A percentile compares a stretch with the other conserved stretches of the same genome.
These are phyloP conservation scores for Apiotrichum akiyoshidainum DNA, from an alignment of 1,284 basidiomycete genomes.

Conservation along the genomic window DNA sequence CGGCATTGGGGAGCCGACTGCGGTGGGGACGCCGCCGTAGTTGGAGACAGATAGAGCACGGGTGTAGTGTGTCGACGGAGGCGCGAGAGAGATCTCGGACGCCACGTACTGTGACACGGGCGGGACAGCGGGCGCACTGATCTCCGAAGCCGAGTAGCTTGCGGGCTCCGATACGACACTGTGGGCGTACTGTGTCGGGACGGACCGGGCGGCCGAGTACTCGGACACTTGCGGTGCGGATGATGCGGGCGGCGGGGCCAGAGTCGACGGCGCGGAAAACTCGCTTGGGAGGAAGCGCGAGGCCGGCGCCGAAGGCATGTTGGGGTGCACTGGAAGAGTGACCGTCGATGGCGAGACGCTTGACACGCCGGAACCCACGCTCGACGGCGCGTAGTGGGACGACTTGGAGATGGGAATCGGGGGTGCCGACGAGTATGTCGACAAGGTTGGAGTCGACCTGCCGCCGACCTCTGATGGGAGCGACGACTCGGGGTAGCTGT, in stretches of 20 bases:
- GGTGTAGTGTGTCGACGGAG: background rate
- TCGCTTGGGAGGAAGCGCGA: background rate
- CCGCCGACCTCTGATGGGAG: background rate
- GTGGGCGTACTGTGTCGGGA: background rate
- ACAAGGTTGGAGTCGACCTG: background rate
- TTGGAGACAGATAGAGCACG: background rate
- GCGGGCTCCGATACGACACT: background rate
- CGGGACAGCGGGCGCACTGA: background rate
- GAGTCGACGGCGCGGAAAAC: background rate
- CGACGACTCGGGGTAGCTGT: background rate
- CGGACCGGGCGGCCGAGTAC: background rate
- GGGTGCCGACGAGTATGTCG: constrained; percentile 14
- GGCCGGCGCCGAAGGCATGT: background rate
- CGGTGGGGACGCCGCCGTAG: background rate
- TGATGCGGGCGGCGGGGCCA: background rate
- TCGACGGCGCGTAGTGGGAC: background rate
- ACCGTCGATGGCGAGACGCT: background rate
- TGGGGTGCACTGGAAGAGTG: background rate
- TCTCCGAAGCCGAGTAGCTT: background rate
- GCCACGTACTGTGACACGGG: background rate
- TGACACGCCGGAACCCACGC: background rate
- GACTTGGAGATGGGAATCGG: constrained; percentile 27
- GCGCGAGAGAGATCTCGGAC: background rate
- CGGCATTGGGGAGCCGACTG: background rate
- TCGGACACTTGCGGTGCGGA: background rate